Evolutionary conservation across 1,284 basidiomycete species (phyloP), one percentile per base, ranked within the genome.

Genomic region (Ustanciosporium gigantosporum): DNA sequence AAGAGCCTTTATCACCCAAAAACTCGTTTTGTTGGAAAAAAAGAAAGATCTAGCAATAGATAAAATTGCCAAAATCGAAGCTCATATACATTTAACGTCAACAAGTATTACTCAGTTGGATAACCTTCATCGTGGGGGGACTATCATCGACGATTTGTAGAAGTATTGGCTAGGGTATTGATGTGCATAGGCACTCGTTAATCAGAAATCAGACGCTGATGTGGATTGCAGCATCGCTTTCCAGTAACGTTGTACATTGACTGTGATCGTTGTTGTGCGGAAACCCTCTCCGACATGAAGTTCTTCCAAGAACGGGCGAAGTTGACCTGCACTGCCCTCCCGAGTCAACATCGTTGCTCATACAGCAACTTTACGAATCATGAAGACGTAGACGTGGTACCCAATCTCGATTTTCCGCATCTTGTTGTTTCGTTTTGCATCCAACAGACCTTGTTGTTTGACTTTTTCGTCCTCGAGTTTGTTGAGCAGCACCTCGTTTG

Each of bases 391-490:
- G 25, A 59, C 61, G 31, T 65, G 61, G 38, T 65, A 65, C 3
- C 61, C 61, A 17, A 65, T 65, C 51, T 65, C 61, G 38, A 65
- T 49, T 48, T 59, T 65, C 23, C 61, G 40, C 56, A 65, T 53
- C 39, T 37, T 25, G 2, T 32, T 44, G 23, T 55, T 65, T 13
- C 56, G 23, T 24, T 45, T 5, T 1, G 51, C 55, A 24, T 65
- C 61, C 29, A 59, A 25, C 22, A 39, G 20, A 0, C 55, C 61
- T 25, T 65, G 61, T 19, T 20, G 15, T 17, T 48, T 55, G 19
- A 65, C 56, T 21, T 51, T 59, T 0, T 48, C 46, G 25, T 65
- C 51, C 25, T 65, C 56, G 19, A 41, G 39, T 14, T 34, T 14
- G 8, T 9, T 19, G 9, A 34, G 32, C 8, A 19, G 9, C 8